A percentile compares a stretch with the other conserved stretches of the same genome.
phyloP scores from a whole-genome alignment of 139 green algal species.

The Picochlorum sp. region DNA sequence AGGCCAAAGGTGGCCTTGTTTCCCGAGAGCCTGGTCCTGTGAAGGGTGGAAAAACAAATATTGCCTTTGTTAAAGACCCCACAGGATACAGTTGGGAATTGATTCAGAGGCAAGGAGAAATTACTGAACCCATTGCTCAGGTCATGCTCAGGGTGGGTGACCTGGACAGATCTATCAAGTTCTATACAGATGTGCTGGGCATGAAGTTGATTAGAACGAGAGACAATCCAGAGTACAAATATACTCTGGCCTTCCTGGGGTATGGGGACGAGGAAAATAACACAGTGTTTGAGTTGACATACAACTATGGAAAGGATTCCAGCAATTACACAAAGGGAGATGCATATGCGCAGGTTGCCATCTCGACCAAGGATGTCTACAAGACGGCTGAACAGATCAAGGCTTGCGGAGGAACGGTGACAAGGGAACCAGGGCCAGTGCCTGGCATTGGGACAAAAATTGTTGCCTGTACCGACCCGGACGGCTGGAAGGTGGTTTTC shows the following conservation, averaged over 20 bases:
- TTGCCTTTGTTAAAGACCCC: slow-evolving; percentile 86
- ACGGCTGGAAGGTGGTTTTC: slow-evolving; percentile 55
- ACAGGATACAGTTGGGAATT: slow-evolving; percentile 86
- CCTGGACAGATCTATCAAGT: slow-evolving; percentile 72
- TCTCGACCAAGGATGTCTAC: slow-evolving; percentile 67
- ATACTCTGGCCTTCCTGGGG: slow-evolving; percentile 43
- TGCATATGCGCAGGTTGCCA: slow-evolving; percentile 70
- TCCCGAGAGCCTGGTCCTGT: slow-evolving; percentile 76
- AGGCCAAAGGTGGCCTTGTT: slow-evolving; percentile 46
- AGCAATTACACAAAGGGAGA: slow-evolving; percentile 62
- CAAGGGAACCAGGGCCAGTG: slow-evolving; percentile 36
- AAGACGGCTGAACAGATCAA: slow-evolving; percentile 70
- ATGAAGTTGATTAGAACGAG: slow-evolving; percentile 58
- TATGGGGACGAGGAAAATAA: slow-evolving; percentile 71
- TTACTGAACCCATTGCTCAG: slow-evolving; percentile 68
- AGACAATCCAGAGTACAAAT: slow-evolving; percentile 78
- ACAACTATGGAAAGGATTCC: slow-evolving; percentile 68
- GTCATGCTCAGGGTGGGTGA: slow-evolving; percentile 87
- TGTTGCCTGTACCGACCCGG: slow-evolving; percentile 49
- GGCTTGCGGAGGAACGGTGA: slow-evolving; percentile 50
- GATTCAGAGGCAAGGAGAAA: slow-evolving; percentile 49
- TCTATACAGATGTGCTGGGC: slow-evolving; percentile 72
- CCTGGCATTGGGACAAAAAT: slow-evolving; percentile 66
- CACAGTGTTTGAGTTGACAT: slow-evolving; percentile 83
- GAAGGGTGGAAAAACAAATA: slow-evolving; percentile 78